These are phyloP conservation scores for Nematodospora valgi DNA, from an alignment of 805 yeast genomes.

Conservation along the genomic window DNA sequence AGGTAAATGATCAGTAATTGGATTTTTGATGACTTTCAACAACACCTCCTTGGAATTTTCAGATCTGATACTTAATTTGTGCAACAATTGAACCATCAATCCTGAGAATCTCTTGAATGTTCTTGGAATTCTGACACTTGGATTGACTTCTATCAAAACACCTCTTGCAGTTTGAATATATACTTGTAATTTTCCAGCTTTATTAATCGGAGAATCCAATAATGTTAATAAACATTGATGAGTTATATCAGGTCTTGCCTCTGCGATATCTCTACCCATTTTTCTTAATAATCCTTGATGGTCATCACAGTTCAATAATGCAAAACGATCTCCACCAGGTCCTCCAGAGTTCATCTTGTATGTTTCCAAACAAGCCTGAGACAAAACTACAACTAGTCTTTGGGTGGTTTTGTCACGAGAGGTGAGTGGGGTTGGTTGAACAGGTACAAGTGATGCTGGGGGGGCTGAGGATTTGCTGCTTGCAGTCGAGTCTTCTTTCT, in stretches of 20 bases:
- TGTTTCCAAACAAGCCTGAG: constrained; percentile 95
- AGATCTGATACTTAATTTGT: constrained; percentile 86
- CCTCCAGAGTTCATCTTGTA: constrained; percentile 82
- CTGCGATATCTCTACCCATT: constrained; percentile 96
- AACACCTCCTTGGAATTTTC: constrained; percentile 94
- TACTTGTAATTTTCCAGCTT: constrained; percentile 95
- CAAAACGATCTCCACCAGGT: constrained; percentile 84
- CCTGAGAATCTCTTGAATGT: constrained; percentile 98
- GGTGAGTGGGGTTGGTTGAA: constrained; percentile 74
- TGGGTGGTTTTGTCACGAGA: constrained; percentile 85
- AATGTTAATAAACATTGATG: constrained; percentile 95
- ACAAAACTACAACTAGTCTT: constrained; percentile 87
- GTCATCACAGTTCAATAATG: constrained; percentile 93
- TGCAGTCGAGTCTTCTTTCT: not conserved
- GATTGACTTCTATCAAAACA: constrained; percentile 92
- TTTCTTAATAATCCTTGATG: constrained; percentile 93
- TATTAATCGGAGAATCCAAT: constrained; percentile 95
- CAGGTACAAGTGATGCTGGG: constrained; percentile 78
- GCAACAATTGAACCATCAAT: constrained; percentile 93
- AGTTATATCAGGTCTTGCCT: constrained; percentile 98
- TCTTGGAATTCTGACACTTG: constrained; percentile 95
- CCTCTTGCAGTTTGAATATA: constrained; percentile 95
- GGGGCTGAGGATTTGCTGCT: constrained; percentile 18
- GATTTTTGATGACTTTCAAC: constrained; percentile 92
- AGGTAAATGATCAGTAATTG: constrained; percentile 94